These are phyloP conservation scores for Verticillium klebahnii DNA, from an alignment of 2,329 filamentous ascomycete species.

Conservation along the genomic window DNA sequence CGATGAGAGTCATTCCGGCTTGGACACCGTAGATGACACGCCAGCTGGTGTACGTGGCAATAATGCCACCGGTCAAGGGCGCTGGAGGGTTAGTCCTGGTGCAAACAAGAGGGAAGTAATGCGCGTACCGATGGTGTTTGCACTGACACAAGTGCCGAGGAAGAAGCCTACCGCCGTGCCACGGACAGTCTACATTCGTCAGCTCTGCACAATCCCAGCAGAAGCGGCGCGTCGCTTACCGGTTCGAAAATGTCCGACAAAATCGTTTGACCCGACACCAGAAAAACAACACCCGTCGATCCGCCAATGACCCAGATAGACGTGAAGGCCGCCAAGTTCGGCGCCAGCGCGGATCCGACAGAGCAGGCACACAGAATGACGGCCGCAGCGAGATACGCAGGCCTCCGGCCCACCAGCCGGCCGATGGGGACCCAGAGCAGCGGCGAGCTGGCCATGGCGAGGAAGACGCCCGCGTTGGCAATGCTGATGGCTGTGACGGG, in stretches of 20 bases:
- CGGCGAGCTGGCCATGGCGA: constrained; percentile 67
- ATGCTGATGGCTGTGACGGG: constrained; percentile 67
- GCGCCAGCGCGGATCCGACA: constrained; percentile 67
- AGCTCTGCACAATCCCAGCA: background rate
- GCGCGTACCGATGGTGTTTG: constrained; percentile 8
- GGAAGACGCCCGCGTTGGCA: constrained; percentile 70
- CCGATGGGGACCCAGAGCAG: constrained; percentile 70
- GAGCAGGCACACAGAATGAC: constrained; percentile 63
- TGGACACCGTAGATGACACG: constrained; percentile 75
- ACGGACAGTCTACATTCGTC: constrained; percentile 5
- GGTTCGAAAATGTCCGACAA: constrained; percentile 13
- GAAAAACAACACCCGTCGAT: constrained; percentile 10
- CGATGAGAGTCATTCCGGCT: constrained; percentile 47
- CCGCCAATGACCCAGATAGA: constrained; percentile 12
- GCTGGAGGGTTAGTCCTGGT: background rate
- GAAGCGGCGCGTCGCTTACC: background rate
- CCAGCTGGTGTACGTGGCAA: constrained; percentile 71
- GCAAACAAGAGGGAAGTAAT: background rate
- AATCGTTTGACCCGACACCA: constrained; percentile 11
- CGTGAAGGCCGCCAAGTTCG: constrained; percentile 61
- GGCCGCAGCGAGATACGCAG: constrained; percentile 44
- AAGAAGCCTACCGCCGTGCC: constrained; percentile 12
- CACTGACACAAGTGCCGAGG: constrained; percentile 11
- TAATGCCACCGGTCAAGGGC: constrained; percentile 53
- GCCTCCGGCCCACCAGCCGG: constrained; percentile 19